These are phyloP conservation scores for Mikania micrantha DNA, from an alignment of 129 eudicot species.

Conservation along the genomic window DNA sequence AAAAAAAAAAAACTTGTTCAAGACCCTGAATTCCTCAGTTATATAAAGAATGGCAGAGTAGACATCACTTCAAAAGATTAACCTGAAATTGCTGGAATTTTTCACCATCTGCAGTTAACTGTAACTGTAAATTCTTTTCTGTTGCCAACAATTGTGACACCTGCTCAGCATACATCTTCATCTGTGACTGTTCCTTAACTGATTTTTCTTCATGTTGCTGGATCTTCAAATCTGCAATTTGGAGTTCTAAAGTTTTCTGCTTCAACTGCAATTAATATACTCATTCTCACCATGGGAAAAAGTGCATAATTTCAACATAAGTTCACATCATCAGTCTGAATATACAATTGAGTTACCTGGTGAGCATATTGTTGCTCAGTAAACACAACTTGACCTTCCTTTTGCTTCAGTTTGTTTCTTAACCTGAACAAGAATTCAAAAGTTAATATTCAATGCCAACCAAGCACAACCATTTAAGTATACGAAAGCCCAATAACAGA, in stretches of 20 bases:
- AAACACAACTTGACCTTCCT: slow-evolving; percentile 76
- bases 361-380: slow-evolving; percentile 70
- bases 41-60: not conserved
- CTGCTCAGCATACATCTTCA: slow-evolving; percentile 89
- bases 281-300: not conserved
- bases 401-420: slow-evolving; percentile 68
- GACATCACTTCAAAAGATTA: not conserved
- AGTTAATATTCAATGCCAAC: too few relatives aligned
- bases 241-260: slow-evolving; percentile 85
- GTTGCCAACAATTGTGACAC: slow-evolving; percentile 76
- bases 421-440: slow-evolving; percentile 44
- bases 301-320: slow-evolving; percentile 1
- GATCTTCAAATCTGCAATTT: slow-evolving; percentile 85
- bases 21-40: not conserved
- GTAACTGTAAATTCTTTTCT: slow-evolving; percentile 80
- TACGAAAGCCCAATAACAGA: too few relatives aligned
- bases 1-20: not conserved
- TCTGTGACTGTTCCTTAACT: slow-evolving; percentile 72
- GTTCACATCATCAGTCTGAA: not conserved
- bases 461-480: too few relatives aligned
- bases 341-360: slow-evolving; percentile 40
- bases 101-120: slow-evolving; percentile 91
- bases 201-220: slow-evolving; percentile 83
- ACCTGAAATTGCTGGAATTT: slow-evolving; percentile 98
- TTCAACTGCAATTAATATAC: slow-evolving; percentile 55